Evolutionary conservation across 192 early-diverging fungal species (phyloP).

Genomic region (Lunasporangiospora selenospora): DNA sequence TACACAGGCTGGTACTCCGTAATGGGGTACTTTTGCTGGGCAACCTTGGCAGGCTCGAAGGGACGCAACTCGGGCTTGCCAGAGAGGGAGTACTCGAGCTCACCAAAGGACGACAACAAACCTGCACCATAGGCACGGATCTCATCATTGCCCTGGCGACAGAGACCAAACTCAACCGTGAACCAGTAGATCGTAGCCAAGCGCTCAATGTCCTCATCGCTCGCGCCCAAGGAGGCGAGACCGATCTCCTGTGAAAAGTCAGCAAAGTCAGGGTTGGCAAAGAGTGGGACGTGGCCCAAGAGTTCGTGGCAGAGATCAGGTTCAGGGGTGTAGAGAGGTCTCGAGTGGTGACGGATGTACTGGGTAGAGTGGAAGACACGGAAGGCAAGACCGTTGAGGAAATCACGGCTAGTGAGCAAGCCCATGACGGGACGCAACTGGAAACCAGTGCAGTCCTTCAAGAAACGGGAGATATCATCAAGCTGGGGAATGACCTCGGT

Average conservation of each 20-base stretch:
- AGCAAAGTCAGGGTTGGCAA: constrained; percentile 90
- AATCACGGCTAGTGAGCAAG: constrained; percentile 90
- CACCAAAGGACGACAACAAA: constrained; percentile 92
- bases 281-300: constrained; percentile 86
- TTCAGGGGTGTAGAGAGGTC: constrained; percentile 93
- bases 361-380: constrained; percentile 97
- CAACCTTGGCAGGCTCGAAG: constrained; percentile 86
- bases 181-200: constrained; percentile 94
- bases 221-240: constrained; percentile 89
- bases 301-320: constrained; percentile 97
- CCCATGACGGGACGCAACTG: constrained; percentile 95
- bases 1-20: constrained; percentile 95
- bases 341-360: constrained; percentile 94
- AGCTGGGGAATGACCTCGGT: constrained; percentile 90
- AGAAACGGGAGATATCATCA: constrained; percentile 85
- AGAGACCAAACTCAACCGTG: constrained; percentile 94
- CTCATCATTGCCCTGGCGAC: constrained; percentile 68
- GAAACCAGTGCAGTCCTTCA: constrained; percentile 95
- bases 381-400: constrained; percentile 96
- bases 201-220: constrained; percentile 90
- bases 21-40: constrained; percentile 82
- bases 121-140: constrained; percentile 93
- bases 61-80: constrained; percentile 79
- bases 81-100: constrained; percentile 88
- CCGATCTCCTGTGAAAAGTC: constrained; percentile 96